Evolutionary conservation across 768 basidiomycete genomes (phyloP), one percentile per base, ranked within the genome.

Genomic region (Lentinula sp.): DNA sequence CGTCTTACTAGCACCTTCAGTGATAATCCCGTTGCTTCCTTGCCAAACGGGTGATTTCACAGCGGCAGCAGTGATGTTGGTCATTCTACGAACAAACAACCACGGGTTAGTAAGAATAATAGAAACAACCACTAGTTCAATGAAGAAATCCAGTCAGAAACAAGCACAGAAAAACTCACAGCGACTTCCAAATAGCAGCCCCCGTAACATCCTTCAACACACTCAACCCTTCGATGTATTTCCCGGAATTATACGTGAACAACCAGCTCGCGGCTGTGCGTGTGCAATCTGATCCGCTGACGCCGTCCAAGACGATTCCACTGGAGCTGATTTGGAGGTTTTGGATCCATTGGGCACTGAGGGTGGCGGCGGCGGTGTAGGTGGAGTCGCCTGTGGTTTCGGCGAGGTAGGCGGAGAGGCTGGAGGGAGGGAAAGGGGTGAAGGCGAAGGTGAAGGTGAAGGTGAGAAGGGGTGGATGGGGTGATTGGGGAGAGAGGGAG

Each of bases 201-300:
- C 74, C 73, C 9, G 78, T 80, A 35, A 82, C 72, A 54, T 72
- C 72, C 0, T 70, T 69, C 35, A 84, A 67, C 6, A 84, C 74
- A 51, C 74, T 77, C 56, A 83, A 68, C 2, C 81, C 83, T 64
- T 84, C 82, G 23, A 84, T 73, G 54, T 74, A 79, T 61, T 84
- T 84, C 33, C 83, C 82, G 33, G 72, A 77, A 61, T 84, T 84
- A 63, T 84, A 83, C 0, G 82, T 83, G 68, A 82, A 84, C 5
- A 82, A 51, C 77, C 79, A 82, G 3, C 62, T 72, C 3, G 76
- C 65, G 2, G 80, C 75, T 0, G 81, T 79, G 36, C 78, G 70
- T 1, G 76, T 72, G 68, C 82, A 84, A 59, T 83, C 76, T 32
- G 73, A 69, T 9, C 70, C 81, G 60, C 77, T 70, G 53, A 83